Conservation (phyloP, 2,329 filamentous ascomycete genomes). For the Alternaria novae-zelandiae region DNA sequence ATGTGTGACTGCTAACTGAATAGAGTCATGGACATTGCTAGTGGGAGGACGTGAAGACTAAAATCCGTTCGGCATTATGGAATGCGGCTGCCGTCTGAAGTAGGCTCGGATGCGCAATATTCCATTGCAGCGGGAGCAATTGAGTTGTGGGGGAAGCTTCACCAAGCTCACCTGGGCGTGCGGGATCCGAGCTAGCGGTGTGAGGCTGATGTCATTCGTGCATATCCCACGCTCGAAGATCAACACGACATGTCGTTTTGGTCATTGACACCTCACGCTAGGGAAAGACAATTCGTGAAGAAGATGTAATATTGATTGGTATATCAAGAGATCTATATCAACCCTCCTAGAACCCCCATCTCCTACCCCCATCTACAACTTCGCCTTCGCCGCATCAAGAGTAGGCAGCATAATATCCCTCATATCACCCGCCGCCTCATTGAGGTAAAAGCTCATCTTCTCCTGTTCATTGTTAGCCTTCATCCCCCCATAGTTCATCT, state of each 20-base stretch:
- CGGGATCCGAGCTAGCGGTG: background rate
- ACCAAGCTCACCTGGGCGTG: conserved; percentile 8
- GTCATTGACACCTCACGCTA: background rate
- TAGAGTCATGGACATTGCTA: conserved; percentile 5
- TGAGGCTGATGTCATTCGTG: background rate
- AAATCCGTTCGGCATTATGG: background rate
- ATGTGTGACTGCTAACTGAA: background rate
- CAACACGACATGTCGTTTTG: background rate
- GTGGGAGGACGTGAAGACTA: background rate
- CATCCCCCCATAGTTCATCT: background rate
- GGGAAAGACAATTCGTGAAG: background rate
- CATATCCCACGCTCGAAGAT: background rate
- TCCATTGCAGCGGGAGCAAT: background rate
- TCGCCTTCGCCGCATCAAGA: conserved; percentile 80
- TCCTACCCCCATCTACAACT: conserved; percentile 67
- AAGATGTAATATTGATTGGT: background rate
- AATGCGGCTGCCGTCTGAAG: background rate
- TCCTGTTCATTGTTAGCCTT: conserved; percentile 53
- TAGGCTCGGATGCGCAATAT: background rate
- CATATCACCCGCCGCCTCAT: conserved; percentile 90
- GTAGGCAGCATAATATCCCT: conserved; percentile 84
- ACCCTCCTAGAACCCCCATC: background rate
- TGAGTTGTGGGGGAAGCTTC: conserved; percentile 11
- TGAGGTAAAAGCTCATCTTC: conserved; percentile 94
- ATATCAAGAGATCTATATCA: background rate